Conservation (phyloP, 805 yeast species). For the Lachancea mirantina region DNA sequence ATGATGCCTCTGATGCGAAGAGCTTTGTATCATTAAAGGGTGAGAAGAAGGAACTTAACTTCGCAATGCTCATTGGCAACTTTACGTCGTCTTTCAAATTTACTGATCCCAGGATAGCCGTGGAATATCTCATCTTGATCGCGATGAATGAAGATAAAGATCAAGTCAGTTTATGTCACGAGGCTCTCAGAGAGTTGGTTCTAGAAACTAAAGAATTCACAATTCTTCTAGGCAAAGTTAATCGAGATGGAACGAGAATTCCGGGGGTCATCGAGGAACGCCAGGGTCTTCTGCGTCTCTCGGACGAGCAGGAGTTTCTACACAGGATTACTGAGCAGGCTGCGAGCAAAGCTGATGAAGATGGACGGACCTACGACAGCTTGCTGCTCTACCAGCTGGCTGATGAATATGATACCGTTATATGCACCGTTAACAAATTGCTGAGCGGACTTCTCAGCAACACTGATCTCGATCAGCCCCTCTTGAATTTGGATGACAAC, state of each 20-base stretch:
- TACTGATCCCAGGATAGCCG: conserved; percentile 84
- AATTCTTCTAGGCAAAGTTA: conserved; percentile 74
- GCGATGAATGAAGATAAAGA: conserved; percentile 43
- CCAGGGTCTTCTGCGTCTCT: conserved; percentile 53
- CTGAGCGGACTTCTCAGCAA: conserved; percentile 71
- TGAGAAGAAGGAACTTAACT: conserved; percentile 34
- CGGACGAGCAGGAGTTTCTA: conserved; percentile 52
- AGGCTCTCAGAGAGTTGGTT: conserved; percentile 75
- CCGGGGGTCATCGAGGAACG: conserved; percentile 84
- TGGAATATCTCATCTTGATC: conserved; percentile 75
- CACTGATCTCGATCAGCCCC: conserved; percentile 58
- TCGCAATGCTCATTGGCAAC: conserved; percentile 64
- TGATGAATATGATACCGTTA: conserved; percentile 78
- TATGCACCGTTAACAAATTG: conserved; percentile 62
- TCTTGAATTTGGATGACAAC: conserved; percentile 33
- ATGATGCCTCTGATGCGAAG: conserved; percentile 23
- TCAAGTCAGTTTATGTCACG: conserved; percentile 58
- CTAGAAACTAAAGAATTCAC: conserved; percentile 81
- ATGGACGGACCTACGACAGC: conserved; percentile 82
- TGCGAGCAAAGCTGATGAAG: conserved; percentile 82
- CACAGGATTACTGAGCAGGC: conserved; percentile 73
- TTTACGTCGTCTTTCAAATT: conserved; percentile 78
- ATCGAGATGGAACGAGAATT: conserved; percentile 63
- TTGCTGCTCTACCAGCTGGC: conserved; percentile 79
- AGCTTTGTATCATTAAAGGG: conserved; percentile 34